Percentiles rank a stretch among this genome's conserved stretches.
Evolutionary conservation across 1,284 basidiomycete species (phyloP).

Genomic region (Ceratobasidium sp.): DNA sequence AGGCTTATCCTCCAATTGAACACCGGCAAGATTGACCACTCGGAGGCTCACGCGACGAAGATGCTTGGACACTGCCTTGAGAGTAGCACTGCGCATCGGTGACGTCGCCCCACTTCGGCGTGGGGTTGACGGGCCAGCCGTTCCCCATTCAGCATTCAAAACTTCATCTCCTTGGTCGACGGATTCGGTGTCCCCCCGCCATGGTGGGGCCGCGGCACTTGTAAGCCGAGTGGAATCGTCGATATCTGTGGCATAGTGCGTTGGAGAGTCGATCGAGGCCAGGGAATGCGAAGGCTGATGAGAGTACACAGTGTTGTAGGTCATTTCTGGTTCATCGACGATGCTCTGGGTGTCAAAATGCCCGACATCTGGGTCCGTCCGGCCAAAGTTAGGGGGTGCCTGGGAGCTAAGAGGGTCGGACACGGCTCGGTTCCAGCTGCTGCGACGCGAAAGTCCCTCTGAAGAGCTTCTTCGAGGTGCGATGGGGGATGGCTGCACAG

Average conservation of each 20-base stretch:
- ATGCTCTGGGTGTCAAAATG: slow-evolving; percentile 32
- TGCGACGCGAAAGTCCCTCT: slow-evolving; percentile 30
- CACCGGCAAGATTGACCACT: slow-evolving; percentile 80
- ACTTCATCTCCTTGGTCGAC: slow-evolving; percentile 10
- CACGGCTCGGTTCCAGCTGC: slow-evolving; percentile 28
- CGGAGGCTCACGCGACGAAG: slow-evolving; percentile 77
- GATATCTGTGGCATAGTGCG: slow-evolving; percentile 8
- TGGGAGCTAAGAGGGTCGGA: slow-evolving; percentile 11
- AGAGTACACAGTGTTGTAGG: neutral
- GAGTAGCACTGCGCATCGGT: slow-evolving; percentile 35
- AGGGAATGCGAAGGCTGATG: slow-evolving; percentile 20
- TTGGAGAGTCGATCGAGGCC: slow-evolving; percentile 37
- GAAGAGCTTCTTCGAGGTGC: slow-evolving; percentile 12
- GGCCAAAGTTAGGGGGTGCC: neutral
- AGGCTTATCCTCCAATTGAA: slow-evolving; percentile 58
- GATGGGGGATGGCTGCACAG: slow-evolving; percentile 26
- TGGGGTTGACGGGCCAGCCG: slow-evolving; percentile 12
- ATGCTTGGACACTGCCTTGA: slow-evolving; percentile 59
- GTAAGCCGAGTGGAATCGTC: slow-evolving; percentile 40
- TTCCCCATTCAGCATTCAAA: slow-evolving; percentile 19
- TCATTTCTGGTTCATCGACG: slow-evolving; percentile 24
- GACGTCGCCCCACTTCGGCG: slow-evolving; percentile 5
- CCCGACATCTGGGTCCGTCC: slow-evolving; percentile 2
- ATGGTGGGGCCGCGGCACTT: slow-evolving; percentile 25
- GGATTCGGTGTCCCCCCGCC: slow-evolving; percentile 27